Conservation (phyloP, 345 rosid species). For the Heritiera littoralis region DNA sequence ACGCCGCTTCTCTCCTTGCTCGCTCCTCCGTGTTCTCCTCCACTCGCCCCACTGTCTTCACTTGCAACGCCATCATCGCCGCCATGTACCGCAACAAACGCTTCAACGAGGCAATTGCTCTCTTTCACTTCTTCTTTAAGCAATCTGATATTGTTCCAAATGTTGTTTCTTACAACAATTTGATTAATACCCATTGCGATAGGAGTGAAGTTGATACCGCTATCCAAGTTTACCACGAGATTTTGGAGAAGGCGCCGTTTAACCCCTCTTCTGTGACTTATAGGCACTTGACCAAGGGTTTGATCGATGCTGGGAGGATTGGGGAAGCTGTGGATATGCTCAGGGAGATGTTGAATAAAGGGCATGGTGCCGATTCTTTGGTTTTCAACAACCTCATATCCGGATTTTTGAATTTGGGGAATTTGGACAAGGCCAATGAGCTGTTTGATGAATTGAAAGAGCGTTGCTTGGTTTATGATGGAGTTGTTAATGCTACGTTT, state of each 20-base stretch:
- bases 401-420: constrained; percentile 75
- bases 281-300: constrained; percentile 91
- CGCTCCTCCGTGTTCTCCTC: constrained; percentile 71
- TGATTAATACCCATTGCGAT: constrained; percentile 88
- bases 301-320: constrained; percentile 72
- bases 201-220: constrained; percentile 77
- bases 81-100: constrained; percentile 92
- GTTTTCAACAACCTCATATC: constrained; percentile 78
- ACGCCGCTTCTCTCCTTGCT: constrained; percentile 82
- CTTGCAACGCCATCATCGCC: constrained; percentile 93
- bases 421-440: constrained; percentile 82
- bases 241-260: constrained; percentile 74
- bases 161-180: constrained; percentile 86
- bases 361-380: constrained; percentile 91
- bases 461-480: constrained; percentile 86
- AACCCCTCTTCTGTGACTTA: constrained; percentile 81
- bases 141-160: constrained; percentile 84
- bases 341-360: constrained; percentile 85
- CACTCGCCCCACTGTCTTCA: constrained; percentile 92
- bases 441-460: constrained; percentile 81
- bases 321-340: constrained; percentile 78
- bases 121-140: constrained; percentile 75
- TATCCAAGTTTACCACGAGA: constrained; percentile 62
- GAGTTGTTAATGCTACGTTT: constrained; percentile 76
- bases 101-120: constrained; percentile 70